Evolutionary conservation across 106 monocot species (phyloP), one percentile per base, ranked within the genome.

Genomic region (Amphibolis antarctica): DNA sequence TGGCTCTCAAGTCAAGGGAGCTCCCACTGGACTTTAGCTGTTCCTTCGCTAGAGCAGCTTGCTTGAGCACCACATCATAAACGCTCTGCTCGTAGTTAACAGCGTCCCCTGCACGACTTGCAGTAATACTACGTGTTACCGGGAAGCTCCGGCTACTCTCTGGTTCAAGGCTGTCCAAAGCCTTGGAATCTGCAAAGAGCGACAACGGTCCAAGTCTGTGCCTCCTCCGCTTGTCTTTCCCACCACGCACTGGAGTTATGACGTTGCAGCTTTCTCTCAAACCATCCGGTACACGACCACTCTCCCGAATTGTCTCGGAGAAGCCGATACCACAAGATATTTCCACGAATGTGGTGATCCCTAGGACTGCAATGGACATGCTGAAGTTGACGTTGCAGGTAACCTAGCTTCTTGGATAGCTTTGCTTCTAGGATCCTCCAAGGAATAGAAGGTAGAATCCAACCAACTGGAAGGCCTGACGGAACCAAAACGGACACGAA

Each of bases 1-100:
- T 59, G 1, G 55, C 36, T 25, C 28, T 80, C 66, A 76, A 77
- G 58, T 85, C 88, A 14, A 69, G 46, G 0, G 47, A 18, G 5
- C 20, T 17, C 36, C 36, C 20, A 10, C 30, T 73, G 4, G 64
- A 52, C 13, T 62, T 64, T 55, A 58, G 25, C 65, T 80, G 70
- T 54, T 80, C 63, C 74, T 82, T 75, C 48, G 87, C 86, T 68
- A 98, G 69, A 22, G 90, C 86, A 0, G 90, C 96, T 69, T 98
- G 96, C 59, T 87, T 90, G 29, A 98, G 74, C 4, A 98, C 90
- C 28, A 98, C 96, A 62, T 90, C 90, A 46, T 87, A 98, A 12
- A 93, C 92, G 78, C 70, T 86, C 80, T 98, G 83, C 78, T 98
- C 89, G 3, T 90, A 87, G 18, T 82, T 28, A 0, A 44, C 69